phyloP scores from a whole-genome alignment of 2,329 filamentous ascomycete species.

The Fusarium siculi region DNA sequence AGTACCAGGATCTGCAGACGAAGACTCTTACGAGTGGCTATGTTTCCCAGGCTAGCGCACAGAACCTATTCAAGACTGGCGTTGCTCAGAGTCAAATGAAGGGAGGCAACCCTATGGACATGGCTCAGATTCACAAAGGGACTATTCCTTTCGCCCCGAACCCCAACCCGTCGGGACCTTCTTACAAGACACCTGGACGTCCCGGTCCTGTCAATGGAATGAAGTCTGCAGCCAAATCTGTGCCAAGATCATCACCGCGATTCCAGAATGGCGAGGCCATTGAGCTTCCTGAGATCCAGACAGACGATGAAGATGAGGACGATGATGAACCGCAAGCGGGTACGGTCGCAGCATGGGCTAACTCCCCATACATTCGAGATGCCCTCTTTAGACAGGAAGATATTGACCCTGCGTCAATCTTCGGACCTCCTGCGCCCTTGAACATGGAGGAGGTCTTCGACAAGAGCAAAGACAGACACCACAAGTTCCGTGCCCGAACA shows the following conservation, averaged over 20 bases:
- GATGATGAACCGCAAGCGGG: constrained; percentile 66
- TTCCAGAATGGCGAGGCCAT: constrained; percentile 92
- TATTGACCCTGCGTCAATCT: constrained; percentile 85
- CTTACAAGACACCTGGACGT: constrained; percentile 78
- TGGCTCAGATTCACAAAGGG: constrained; percentile 88
- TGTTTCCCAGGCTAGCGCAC: constrained; percentile 63
- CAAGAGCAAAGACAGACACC: constrained; percentile 85
- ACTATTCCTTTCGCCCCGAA: constrained; percentile 88
- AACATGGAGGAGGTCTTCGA: constrained; percentile 98
- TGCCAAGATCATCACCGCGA: constrained; percentile 77
- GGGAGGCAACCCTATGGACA: constrained; percentile 77
- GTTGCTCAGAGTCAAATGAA: constrained; percentile 74
- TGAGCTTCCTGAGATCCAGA: constrained; percentile 92
- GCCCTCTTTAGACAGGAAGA: constrained; percentile 85
- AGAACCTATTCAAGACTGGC: constrained; percentile 73
- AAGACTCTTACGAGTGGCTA: constrained; percentile 73
- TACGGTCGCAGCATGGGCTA: constrained; percentile 82
- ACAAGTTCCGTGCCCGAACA: constrained; percentile 89
- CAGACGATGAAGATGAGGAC: constrained; percentile 91
- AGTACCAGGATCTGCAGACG: constrained; percentile 64
- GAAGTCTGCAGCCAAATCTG: constrained; percentile 71
- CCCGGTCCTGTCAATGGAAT: constrained; percentile 54
- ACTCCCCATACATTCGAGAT: constrained; percentile 82
- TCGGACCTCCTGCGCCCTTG: constrained; percentile 86
- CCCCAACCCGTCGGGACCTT: constrained; percentile 62